Evolutionary conservation across 768 basidiomycete genomes (phyloP), one percentile per base, ranked within the genome.

Genomic region (Calocybe cyanea): DNA sequence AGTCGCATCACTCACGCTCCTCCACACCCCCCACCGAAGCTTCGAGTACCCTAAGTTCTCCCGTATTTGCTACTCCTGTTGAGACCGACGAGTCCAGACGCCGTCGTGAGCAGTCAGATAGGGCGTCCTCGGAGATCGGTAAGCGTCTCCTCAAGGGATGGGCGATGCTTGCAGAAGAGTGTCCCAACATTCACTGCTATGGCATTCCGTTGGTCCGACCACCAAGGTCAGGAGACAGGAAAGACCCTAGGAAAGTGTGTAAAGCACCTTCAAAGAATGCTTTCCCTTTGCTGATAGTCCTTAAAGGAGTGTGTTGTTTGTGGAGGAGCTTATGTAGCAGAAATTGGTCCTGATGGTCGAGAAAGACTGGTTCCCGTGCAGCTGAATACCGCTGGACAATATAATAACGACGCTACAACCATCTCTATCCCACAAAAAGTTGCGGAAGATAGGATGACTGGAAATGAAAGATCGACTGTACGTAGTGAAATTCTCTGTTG

Each of bases 101-200:
- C 28, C 76, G 91, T 23, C 79, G 91, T 43, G 80, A 83, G 48
- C 90, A 92, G 62, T 89, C 87, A 2, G 90, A 93, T 60, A 67
- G 63, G 32, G 91, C 92, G 13, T 88, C 89, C 2, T 65, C 81
- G 41, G 85, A 86, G 57, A 87, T 93, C 23, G 92, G 87, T 35
- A 83, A 78, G 51, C 76, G 81, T 19, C 69, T 93, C 48, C 65
- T 93, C 37, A 81, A 80, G 54, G 91, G 87, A 32, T 93, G 88
- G 87, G 81, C 91, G 0, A 88, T 93, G 86, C 71, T 93, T n/a
- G 87, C 75, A 18, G 88, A 92, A 30, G 88, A 91, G 65, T 93
- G 92, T 57, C 78, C 80, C 0, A 85, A 78, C 54, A 53, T 59
- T 3, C 60, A 65, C 18, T 93, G 92, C 58, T 84, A 80, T 63